These are phyloP conservation scores for Lentithecium fluviatile DNA, from an alignment of 495 filamentous ascomycete genomes.

Conservation along the genomic window DNA sequence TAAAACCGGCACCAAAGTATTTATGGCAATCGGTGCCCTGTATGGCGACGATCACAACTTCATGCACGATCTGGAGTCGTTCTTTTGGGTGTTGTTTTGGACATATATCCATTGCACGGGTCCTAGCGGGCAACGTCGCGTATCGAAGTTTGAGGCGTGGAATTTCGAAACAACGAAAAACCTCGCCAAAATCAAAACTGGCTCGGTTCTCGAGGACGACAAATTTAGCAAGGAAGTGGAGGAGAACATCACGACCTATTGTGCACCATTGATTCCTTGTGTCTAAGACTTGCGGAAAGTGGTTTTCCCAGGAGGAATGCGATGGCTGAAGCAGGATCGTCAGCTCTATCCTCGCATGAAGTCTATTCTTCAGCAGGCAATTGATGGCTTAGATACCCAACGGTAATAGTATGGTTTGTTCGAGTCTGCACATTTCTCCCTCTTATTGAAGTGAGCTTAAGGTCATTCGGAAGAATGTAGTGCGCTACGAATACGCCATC, in stretches of 20 bases:
- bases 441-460: conserved; percentile 11
- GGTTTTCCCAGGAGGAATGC: conserved; percentile 43
- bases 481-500: not conserved
- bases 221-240: conserved; percentile 40
- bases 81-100: conserved; percentile 35
- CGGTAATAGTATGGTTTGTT: conserved; percentile 13
- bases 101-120: conserved; percentile 30
- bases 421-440: conserved; percentile 16
- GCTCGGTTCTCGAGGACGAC: conserved; percentile 40
- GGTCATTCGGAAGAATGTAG: not conserved
- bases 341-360: conserved; percentile 37
- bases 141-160: conserved; percentile 28
- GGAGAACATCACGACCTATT: conserved; percentile 42
- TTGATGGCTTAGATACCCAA: no score
- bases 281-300: conserved; percentile 42
- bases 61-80: conserved; percentile 34
- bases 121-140: conserved; percentile 16
- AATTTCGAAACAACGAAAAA: conserved; percentile 29
- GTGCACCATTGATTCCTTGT: conserved; percentile 38
- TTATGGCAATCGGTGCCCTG: conserved; percentile 47
- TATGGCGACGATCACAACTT: conserved; percentile 32
- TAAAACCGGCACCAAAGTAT: conserved; percentile 50
- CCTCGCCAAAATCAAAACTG: conserved; percentile 36
- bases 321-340: conserved; percentile 36
- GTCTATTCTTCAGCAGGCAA: conserved; percentile 29